A percentile compares a stretch with the other conserved stretches of the same genome.
Evolutionary conservation across 352 stramenopile genomes (phyloP).

Genomic region (Phytophthora pseudosyringae): DNA sequence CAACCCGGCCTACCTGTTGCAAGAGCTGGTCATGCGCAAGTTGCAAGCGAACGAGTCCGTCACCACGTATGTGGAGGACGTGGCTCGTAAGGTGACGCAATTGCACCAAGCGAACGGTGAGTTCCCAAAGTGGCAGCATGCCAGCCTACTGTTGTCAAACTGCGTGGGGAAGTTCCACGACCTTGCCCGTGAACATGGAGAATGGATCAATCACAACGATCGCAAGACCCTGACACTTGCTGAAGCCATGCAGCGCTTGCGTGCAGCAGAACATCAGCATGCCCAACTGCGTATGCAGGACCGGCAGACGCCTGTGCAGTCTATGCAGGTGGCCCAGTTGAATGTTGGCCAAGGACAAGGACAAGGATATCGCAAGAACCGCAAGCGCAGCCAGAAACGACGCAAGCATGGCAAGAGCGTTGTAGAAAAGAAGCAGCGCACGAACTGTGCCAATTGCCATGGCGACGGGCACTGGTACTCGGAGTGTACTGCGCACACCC

Average conservation of each 20-base stretch:
- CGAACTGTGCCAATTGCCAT: background rate
- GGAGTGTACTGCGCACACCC: background rate
- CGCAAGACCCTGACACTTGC: background rate
- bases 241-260: background rate
- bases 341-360: background rate
- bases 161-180: background rate
- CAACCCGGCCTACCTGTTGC: conserved; percentile 4
- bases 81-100: background rate
- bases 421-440: background rate
- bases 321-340: background rate
- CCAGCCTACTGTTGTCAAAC: background rate
- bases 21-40: conserved; percentile 5
- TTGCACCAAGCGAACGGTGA: background rate
- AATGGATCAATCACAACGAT: background rate
- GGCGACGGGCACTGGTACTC: background rate
- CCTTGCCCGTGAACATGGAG: background rate
- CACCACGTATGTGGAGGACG: conserved; percentile 3
- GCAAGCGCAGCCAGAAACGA: no score
- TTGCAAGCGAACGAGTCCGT: background rate
- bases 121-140: background rate
- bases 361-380: background rate
- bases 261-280: background rate
- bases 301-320: background rate
- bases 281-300: background rate
- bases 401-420: background rate